Conservation (phyloP, 768 basidiomycete genomes). For the Tulasnella sp. region DNA sequence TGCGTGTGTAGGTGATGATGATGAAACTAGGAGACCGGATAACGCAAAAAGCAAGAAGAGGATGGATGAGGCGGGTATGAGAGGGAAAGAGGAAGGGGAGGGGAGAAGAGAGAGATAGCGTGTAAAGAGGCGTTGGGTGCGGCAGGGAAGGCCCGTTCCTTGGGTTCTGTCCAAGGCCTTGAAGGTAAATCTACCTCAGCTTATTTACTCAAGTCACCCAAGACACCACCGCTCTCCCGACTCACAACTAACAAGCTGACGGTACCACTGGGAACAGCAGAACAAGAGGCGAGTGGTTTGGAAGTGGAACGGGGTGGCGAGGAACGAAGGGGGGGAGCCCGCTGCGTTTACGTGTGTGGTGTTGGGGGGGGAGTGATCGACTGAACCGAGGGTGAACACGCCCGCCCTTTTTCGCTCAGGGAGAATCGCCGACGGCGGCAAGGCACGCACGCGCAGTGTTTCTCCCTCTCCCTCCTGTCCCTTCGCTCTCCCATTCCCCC, state of each 20-base stretch:
- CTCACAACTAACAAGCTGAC: background rate
- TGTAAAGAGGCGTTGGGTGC: slow-evolving; percentile 18
- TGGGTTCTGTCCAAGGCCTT: background rate
- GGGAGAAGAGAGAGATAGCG: slow-evolving; percentile 21
- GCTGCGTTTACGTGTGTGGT: no score
- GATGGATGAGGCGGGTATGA: background rate
- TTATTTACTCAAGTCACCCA: slow-evolving; percentile 3
- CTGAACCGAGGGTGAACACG: background rate
- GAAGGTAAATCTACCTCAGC: slow-evolving; percentile 25
- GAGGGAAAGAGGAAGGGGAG: slow-evolving; percentile 11
- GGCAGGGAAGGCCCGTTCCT: slow-evolving; percentile 6
- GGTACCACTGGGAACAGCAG: no score
- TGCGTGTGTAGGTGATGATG: background rate
- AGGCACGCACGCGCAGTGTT: slow-evolving; percentile 6
- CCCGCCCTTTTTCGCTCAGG: slow-evolving; percentile 3
- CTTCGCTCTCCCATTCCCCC: background rate
- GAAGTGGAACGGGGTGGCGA: no score
- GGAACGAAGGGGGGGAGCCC: no score
- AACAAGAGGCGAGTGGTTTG: no score
- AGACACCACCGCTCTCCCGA: background rate
- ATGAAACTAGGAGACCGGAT: background rate
- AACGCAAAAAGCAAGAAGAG: background rate
- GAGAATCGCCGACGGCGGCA: slow-evolving; percentile 6
- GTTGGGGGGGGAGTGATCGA: background rate
- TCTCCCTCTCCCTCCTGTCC: background rate